Percentiles rank a stretch among this genome's conserved stretches.
Evolutionary conservation across 805 yeast genomes (phyloP).

Genomic region (Ogataea glucozyma): DNA sequence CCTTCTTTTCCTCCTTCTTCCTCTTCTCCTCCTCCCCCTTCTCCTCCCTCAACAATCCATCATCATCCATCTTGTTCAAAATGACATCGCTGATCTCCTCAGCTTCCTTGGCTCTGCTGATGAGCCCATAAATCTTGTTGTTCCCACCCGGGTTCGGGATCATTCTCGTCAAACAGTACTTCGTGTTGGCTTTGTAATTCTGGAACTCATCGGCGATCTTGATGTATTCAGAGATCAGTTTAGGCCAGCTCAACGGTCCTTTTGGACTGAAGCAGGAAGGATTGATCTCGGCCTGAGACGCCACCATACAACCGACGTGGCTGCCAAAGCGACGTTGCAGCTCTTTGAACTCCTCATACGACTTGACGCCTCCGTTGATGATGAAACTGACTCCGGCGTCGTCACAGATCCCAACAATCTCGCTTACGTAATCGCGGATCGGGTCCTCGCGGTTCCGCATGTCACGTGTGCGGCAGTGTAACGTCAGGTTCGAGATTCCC

Average conservation of each 20-base stretch:
- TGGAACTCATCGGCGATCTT: conserved; percentile 54
- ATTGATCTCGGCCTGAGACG: conserved; percentile 84
- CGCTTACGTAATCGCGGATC: conserved; percentile 64
- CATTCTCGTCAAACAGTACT: conserved; percentile 76
- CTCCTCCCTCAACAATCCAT: conserved; percentile 31
- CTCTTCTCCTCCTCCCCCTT: conserved; percentile 7
- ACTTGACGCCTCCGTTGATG: conserved; percentile 75
- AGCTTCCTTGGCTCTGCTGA: conserved; percentile 56
- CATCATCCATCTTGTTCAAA: conserved; percentile 37
- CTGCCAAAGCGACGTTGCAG: conserved; percentile 55
- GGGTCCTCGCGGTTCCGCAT: conserved; percentile 91
- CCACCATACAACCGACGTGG: conserved; percentile 90
- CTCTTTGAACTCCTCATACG: conserved; percentile 51
- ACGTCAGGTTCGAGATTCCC: conserved; percentile 82
- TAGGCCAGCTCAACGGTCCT: conserved; percentile 53
- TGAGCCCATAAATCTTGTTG: conserved; percentile 51
- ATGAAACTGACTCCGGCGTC: conserved; percentile 67
- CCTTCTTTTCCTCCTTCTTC: conserved; percentile 5
- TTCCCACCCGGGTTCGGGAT: conserved; percentile 49
- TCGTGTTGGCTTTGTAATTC: conserved; percentile 71
- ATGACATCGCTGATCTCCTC: conserved; percentile 47
- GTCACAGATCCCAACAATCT: conserved; percentile 61
- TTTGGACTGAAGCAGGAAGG: conserved; percentile 67
- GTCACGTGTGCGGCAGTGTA: conserved; percentile 85
- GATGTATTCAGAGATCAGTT: conserved; percentile 56